Base-by-base conservation (phyloP, 1,284 basidiomycete species). In the Rhodotorula sp. region DNA sequence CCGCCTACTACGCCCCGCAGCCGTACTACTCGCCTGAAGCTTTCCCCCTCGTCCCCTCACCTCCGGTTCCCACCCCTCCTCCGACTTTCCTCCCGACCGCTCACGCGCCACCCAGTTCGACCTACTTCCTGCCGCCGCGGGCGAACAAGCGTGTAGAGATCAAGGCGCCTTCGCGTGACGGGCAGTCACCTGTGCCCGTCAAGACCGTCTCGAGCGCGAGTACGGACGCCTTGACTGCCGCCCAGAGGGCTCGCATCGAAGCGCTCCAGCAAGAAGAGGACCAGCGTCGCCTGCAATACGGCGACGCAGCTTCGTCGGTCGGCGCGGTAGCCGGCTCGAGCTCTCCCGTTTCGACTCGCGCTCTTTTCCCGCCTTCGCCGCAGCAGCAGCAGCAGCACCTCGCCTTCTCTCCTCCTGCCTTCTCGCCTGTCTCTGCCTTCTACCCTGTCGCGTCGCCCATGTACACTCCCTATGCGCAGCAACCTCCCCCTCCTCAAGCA, bases 61-160 rank as follows among this genome's bases (percentile, higher is more conserved):
- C 49, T 5, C 72, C 72, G 4, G 65, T 62, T 34, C 54, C 62
- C 10, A 73, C 71, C 2, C 71, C 72, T 4, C 67, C 67, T 7
- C 66, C 62, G 11, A 56, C 49, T 11, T 60, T 54, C 22, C 46
- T 67, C 32, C 51, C 63, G 22, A 34, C 62, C 29, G 27, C 29
- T 6, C 63, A 55, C 51, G 47, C 61, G 27, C 48, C 61, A 7
- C 70, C 67, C 19, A 27, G 53, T 2, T 64, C 71, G n/a, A 62
- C 67, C 27, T 71, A 70, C 65, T 74, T 74, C 62, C 62, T 64
- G 54, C 73, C 73, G 24, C 73, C 73, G 0, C 59, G 67, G 9
- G 27, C 39, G 22, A 62, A 51, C 30, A 60, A 61, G 22, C 58
- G 64, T 46, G 58, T 74, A 47, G 73, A 74, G 67, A 74, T 74